Evolutionary conservation across 2,329 filamentous ascomycete genomes (phyloP).

Genomic region (Ophiocordyceps camponoti-leonardi): DNA sequence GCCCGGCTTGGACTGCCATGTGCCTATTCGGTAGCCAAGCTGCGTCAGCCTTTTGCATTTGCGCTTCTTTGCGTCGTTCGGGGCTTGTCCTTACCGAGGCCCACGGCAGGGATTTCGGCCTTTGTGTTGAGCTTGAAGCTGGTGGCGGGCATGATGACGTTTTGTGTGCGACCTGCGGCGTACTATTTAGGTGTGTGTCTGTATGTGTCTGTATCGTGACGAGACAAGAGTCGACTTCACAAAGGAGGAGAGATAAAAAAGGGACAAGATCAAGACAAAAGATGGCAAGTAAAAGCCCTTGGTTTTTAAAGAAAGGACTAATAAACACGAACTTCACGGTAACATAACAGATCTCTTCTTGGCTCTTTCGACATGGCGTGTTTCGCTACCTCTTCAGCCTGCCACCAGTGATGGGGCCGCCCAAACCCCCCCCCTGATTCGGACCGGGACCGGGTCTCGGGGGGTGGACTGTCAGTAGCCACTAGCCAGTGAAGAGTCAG

Average conservation of each 20-base stretch:
- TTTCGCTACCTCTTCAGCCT: constrained; percentile 1
- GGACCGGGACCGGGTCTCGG: neutral
- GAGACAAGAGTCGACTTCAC: neutral
- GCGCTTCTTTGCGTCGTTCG: too few species aligned
- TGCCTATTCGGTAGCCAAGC: constrained; percentile 24
- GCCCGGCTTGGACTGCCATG: constrained; percentile 45
- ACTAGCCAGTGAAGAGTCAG: neutral
- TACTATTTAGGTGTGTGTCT: neutral
- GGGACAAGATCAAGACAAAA: neutral
- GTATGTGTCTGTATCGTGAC: too few species aligned
- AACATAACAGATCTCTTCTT: neutral
- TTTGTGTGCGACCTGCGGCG: neutral
- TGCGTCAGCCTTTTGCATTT: neutral
- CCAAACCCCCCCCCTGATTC: neutral
- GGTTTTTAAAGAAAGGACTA: neutral
- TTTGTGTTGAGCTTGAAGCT: constrained; percentile 49
- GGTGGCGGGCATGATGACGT: constrained; percentile 1
- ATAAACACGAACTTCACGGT: neutral
- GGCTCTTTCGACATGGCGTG: neutral
- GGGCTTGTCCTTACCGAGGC: constrained; percentile 41
- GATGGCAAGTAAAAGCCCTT: neutral
- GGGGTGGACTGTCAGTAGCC: too few species aligned
- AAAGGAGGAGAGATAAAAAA: neutral
- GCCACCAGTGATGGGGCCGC: constrained; percentile 3
- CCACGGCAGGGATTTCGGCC: constrained; percentile 43